A percentile compares a stretch with the other conserved stretches of the same genome.
phyloP scores from a whole-genome alignment of 495 filamentous ascomycete species.

The Penicillium cataractarum region DNA sequence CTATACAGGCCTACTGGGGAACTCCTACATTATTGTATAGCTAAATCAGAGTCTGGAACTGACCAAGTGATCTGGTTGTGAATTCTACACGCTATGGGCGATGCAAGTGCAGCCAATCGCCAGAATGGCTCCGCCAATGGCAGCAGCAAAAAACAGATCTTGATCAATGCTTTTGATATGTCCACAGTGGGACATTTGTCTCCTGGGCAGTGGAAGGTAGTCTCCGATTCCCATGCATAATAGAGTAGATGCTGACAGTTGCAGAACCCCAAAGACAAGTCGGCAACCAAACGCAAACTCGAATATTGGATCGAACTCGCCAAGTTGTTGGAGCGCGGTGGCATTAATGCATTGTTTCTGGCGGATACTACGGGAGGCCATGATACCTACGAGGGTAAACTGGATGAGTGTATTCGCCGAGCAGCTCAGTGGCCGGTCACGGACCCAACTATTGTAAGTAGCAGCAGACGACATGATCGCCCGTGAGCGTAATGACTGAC shows the following conservation, averaged over 20 bases:
- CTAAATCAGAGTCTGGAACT: neutral
- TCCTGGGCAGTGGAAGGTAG: slow-evolving; percentile 65
- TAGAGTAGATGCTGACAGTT: neutral
- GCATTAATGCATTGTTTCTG: slow-evolving; percentile 62
- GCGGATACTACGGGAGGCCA: slow-evolving; percentile 64
- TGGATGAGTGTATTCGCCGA: slow-evolving; percentile 52
- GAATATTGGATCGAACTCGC: slow-evolving; percentile 64
- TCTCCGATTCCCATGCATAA: slow-evolving; percentile 4
- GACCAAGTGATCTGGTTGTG: neutral
- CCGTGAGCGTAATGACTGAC: slow-evolving; percentile 14
- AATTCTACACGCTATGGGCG: slow-evolving; percentile 23
- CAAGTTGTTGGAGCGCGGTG: slow-evolving; percentile 59
- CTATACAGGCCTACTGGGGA: too few relatives aligned
- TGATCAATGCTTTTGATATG: slow-evolving; percentile 69
- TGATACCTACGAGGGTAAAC: slow-evolving; percentile 60
- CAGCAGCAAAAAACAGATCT: slow-evolving; percentile 58
- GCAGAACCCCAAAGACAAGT: slow-evolving; percentile 60
- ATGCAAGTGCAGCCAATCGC: slow-evolving; percentile 4
- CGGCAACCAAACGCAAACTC: slow-evolving; percentile 57
- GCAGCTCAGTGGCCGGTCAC: slow-evolving; percentile 64
- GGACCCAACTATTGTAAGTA: slow-evolving; percentile 56
- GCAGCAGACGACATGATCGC: neutral
- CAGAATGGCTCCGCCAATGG: slow-evolving; percentile 13
- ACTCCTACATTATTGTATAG: too few relatives aligned
- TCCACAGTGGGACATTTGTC: slow-evolving; percentile 65